These are phyloP conservation scores for Physcomitrium patens DNA, from an alignment of 225 moss, liverwort and hornwort species.

Conservation along the genomic window DNA sequence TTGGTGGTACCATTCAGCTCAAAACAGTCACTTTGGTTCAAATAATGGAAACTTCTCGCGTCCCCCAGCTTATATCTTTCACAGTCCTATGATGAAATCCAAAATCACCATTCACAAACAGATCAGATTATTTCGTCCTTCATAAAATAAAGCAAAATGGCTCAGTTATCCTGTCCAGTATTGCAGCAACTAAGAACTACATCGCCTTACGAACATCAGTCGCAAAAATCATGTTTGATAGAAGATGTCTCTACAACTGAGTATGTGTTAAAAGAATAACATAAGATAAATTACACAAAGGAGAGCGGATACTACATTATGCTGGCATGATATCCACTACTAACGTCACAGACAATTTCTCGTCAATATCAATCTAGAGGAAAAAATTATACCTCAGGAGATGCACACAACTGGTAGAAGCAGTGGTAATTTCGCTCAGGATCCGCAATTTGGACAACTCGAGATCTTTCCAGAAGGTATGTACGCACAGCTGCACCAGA, in stretches of 20 bases:
- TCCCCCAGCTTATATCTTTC: slow-evolving; percentile 74
- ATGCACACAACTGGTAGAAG: slow-evolving; percentile 83
- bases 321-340: not conserved
- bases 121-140: too few species aligned
- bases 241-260: too few species aligned
- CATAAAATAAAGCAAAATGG: too few species aligned
- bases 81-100: slow-evolving; percentile 44
- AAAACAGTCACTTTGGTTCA: slow-evolving; percentile 74
- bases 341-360: not conserved
- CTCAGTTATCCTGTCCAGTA: too few species aligned
- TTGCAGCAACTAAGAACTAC: too few species aligned
- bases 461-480: slow-evolving; percentile 75
- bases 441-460: slow-evolving; percentile 81
- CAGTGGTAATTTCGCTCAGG: slow-evolving; percentile 84
- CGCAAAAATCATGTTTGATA: too few species aligned
- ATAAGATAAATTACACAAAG: not conserved
- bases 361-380: not conserved
- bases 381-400: slow-evolving; percentile 55
- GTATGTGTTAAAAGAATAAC: too few species aligned
- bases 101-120: not conserved
- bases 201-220: too few species aligned
- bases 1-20: slow-evolving; percentile 67
- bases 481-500: slow-evolving; percentile 80
- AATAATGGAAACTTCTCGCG: slow-evolving; percentile 63
- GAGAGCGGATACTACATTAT: not conserved